Conservation (phyloP, 306 rosid species). For the Prunus armeniaca region DNA sequence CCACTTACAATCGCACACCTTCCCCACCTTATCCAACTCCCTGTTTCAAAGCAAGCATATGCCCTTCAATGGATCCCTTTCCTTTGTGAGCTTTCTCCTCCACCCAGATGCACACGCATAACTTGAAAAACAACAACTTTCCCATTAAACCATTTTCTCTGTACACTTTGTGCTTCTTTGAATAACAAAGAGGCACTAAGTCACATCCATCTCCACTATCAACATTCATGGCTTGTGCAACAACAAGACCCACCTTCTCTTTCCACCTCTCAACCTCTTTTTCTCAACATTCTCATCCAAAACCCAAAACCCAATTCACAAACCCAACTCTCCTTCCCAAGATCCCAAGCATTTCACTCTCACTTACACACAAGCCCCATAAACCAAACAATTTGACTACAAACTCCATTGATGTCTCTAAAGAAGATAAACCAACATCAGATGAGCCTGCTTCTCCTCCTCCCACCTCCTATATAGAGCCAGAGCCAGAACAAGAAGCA, state of each 20-base stretch:
- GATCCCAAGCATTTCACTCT: constrained; percentile 19
- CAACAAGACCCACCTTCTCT: constrained; percentile 52
- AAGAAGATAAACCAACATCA: constrained; percentile 62
- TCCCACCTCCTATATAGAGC: background rate
- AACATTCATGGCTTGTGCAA: constrained; percentile 50
- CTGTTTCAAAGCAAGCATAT: constrained; percentile 34
- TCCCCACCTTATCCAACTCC: constrained; percentile 66
- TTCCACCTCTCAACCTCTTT: constrained; percentile 57
- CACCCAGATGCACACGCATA: constrained; percentile 37
- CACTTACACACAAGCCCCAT: constrained; percentile 11
- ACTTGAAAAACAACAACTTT: background rate
- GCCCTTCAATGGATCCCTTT: constrained; percentile 49
- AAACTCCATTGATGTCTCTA: constrained; percentile 66
- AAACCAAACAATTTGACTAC: constrained; percentile 30
- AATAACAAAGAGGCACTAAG: background rate
- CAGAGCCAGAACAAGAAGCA: background rate
- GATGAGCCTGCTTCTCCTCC: constrained; percentile 31
- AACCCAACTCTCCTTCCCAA: constrained; percentile 23
- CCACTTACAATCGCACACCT: background rate
- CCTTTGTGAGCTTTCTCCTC: constrained; percentile 35
- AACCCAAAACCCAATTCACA: constrained; percentile 34
- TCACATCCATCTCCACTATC: background rate
- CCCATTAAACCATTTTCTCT: background rate
- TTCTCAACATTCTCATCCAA: constrained; percentile 38
- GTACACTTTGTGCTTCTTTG: background rate